Base-by-base conservation (phyloP, 257 asterid genomes). In the Forsythia viridissima region DNA sequence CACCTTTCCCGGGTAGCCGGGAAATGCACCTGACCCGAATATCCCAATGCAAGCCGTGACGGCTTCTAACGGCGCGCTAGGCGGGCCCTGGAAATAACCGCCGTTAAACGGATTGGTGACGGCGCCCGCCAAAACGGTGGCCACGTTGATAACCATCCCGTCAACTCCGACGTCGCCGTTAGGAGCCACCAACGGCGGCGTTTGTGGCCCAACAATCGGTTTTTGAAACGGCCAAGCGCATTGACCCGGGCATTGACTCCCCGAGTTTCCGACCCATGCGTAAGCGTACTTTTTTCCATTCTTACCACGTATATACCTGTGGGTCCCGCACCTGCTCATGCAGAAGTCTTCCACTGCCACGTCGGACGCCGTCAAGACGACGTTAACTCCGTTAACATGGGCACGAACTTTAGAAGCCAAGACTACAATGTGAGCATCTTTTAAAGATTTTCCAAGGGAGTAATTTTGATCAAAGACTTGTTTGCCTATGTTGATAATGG, bases 201-300 rank as follows among this genome's bases (percentile, higher is more conserved):
- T 48, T 61, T 86, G 90, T 21, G 90, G 90, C 2, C 90, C 88
- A 7, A 73, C 72, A 16, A 71, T 43, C 2, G 88, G 89, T 48
- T 83, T 80, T 37, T 81, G 82, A 43, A 86, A 86, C 4, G 89
- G 88, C 90, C 90, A 86, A 18, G 87, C 90, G 51, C 87, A 83
- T 18, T 79, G 78, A 42, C 90, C 90, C 4, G 88, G 90, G 74
- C 90, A 86, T 74, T 84, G 90, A 2, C 76, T 75, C 42, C 68
- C 88, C 8, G 90, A 77, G 72, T 86, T 84, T 1, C 87, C 85
- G 9, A 82, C 82, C 89, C 87, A 85, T 13, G 75, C 73, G 66
- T 78, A 85, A 11, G 67, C 44, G 16, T 57, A 40, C 30, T 70
- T 69, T 6, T 44, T 24, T 7, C 18, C 59, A 3, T 46, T 39